A percentile compares a stretch with the other conserved stretches of the same genome.
Evolutionary conservation across 2,329 filamentous ascomycete species (phyloP).

Genomic region (Chaetothyriales sp.): DNA sequence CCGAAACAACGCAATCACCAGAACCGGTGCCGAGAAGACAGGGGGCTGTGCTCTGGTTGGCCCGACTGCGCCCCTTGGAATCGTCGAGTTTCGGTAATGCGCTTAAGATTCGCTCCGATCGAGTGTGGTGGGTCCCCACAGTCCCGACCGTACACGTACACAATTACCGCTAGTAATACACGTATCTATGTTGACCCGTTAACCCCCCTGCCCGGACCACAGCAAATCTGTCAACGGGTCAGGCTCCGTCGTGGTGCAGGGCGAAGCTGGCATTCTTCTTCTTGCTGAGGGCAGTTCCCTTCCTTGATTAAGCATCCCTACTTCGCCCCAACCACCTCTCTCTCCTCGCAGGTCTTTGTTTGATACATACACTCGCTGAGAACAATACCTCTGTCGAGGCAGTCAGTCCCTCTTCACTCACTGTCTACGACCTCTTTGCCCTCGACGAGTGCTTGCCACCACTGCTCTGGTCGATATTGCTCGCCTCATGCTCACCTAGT

Average conservation of each 20-base stretch:
- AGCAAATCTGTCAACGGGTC: background rate
- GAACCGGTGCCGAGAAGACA: background rate
- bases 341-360: background rate
- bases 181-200: background rate
- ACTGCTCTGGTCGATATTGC: background rate
- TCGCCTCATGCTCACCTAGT: background rate
- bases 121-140: background rate
- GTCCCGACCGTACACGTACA: background rate
- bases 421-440: background rate
- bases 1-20: background rate
- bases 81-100: background rate
- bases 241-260: background rate
- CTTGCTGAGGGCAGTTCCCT: background rate
- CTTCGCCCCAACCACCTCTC: background rate
- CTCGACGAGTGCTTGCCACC: constrained; percentile 1
- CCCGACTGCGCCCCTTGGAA: background rate
- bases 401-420: background rate
- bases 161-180: background rate
- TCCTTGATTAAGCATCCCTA: background rate
- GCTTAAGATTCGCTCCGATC: background rate
- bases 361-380: background rate
- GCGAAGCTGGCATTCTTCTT: background rate
- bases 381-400: background rate
- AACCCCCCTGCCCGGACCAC: background rate
- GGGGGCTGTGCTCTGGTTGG: background rate